Evolutionary conservation across 2,329 filamentous ascomycete genomes (phyloP).

Genomic region (Sporothrix pallida): DNA sequence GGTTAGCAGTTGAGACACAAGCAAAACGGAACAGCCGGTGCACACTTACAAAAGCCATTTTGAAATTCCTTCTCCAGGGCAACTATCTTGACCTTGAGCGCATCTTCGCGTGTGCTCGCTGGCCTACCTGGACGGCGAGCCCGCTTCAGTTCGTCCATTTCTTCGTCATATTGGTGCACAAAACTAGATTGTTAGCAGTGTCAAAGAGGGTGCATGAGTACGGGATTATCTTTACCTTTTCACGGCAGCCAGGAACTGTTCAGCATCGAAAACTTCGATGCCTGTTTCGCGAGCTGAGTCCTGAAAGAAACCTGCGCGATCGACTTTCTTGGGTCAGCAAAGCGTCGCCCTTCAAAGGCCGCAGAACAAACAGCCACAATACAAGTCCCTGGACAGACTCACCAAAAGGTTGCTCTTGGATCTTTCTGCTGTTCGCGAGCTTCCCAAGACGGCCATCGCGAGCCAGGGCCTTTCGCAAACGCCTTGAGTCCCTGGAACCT

Average conservation of each 20-base stretch:
- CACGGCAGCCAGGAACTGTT: slow-evolving; percentile 66
- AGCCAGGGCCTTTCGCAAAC: slow-evolving; percentile 77
- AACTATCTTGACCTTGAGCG: slow-evolving; percentile 73
- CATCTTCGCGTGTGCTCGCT: slow-evolving; percentile 75
- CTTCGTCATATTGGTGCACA: slow-evolving; percentile 72
- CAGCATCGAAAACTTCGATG: slow-evolving; percentile 56
- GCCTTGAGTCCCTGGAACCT: slow-evolving; percentile 83
- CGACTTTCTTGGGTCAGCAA: slow-evolving; percentile 32
- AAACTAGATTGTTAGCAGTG: slow-evolving; percentile 53
- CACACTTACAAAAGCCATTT: slow-evolving; percentile 73
- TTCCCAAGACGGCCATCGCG: slow-evolving; percentile 83
- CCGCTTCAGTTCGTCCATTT: slow-evolving; percentile 69
- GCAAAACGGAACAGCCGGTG: neutral
- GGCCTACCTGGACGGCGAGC: slow-evolving; percentile 79
- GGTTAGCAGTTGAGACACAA: slow-evolving; percentile 34
- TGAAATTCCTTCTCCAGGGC: slow-evolving; percentile 79
- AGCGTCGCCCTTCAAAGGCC: neutral
- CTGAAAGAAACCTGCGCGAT: slow-evolving; percentile 50
- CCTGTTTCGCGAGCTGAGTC: slow-evolving; percentile 62
- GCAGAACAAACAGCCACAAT: slow-evolving; percentile 58
- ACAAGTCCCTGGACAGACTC: neutral
- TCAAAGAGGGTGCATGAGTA: neutral
- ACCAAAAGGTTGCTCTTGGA: slow-evolving; percentile 68
- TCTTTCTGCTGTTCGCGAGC: slow-evolving; percentile 70
- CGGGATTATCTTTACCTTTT: slow-evolving; percentile 55